phyloP scores from a whole-genome alignment of 192 early-diverging fungal genomes.

The Coemansia sp. region DNA sequence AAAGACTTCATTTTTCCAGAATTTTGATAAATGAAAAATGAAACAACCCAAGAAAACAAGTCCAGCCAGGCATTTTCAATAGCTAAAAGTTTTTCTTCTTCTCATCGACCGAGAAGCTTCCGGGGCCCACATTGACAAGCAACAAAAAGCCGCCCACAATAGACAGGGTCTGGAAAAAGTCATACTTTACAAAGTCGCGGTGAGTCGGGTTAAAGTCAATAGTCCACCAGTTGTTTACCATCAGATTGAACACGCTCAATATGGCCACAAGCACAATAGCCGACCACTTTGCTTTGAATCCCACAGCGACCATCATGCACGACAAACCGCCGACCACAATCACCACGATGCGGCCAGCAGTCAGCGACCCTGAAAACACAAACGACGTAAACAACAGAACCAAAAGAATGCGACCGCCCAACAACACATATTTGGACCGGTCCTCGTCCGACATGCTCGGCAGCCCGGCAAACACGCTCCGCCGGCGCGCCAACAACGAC shows the following conservation, averaged over 20 bases:
- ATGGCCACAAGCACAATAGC: constrained; percentile 92
- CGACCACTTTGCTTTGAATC: constrained; percentile 97
- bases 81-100: constrained; percentile 93
- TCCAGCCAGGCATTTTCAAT: not conserved
- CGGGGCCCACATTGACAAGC: constrained; percentile 87
- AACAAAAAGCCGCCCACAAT: constrained; percentile 96
- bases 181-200: constrained; percentile 93
- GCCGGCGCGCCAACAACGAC: constrained; percentile 61
- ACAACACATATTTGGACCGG: constrained; percentile 86
- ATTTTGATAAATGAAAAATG: not conserved
- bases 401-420: constrained; percentile 88
- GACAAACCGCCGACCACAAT: constrained; percentile 69
- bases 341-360: constrained; percentile 67
- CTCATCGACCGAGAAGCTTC: constrained; percentile 92
- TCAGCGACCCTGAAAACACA: constrained; percentile 81
- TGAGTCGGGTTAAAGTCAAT: constrained; percentile 76
- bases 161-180: constrained; percentile 97
- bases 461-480: constrained; percentile 82
- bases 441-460: constrained; percentile 82
- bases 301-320: constrained; percentile 93
- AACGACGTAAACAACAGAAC: constrained; percentile 92
- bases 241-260: constrained; percentile 84
- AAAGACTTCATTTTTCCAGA: not conserved
- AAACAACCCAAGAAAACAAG: too few species aligned
- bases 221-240: constrained; percentile 97